Percentiles rank a stretch among this genome's conserved stretches.
These are phyloP conservation scores for Aspergillus ellipticus DNA, from an alignment of 495 filamentous ascomycete species.

Conservation along the genomic window DNA sequence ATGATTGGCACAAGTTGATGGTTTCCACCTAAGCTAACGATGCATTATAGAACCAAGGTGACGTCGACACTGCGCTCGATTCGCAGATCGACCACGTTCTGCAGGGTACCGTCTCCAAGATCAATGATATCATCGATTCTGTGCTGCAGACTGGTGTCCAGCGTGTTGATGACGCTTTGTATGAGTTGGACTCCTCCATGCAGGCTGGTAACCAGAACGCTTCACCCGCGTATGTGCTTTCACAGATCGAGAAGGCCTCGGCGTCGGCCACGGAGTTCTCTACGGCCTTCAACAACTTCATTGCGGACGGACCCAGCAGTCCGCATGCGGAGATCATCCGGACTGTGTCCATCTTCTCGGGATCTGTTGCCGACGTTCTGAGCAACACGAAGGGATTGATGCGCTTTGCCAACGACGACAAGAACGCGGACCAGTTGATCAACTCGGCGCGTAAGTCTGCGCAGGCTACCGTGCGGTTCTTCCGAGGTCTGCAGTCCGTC, in stretches of 20 bases:
- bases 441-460: conserved; percentile 81
- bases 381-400: conserved; percentile 95
- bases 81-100: conserved; percentile 86
- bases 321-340: conserved; percentile 89
- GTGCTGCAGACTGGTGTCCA: conserved; percentile 91
- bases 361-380: conserved; percentile 88
- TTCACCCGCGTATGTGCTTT: conserved; percentile 90
- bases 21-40: background rate
- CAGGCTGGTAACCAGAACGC: conserved; percentile 98
- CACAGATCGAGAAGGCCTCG: conserved; percentile 96
- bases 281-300: conserved; percentile 95
- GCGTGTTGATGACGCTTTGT: conserved; percentile 92
- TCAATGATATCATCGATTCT: conserved; percentile 97
- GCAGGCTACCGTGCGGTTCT: conserved; percentile 87
- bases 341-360: conserved; percentile 82
- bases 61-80: conserved; percentile 77
- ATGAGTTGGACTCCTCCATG: conserved; percentile 96
- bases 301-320: conserved; percentile 93
- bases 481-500: conserved; percentile 91
- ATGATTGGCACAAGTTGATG: conserved; percentile 13
- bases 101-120: conserved; percentile 79
- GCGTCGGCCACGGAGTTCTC: conserved; percentile 93
- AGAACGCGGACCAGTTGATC: conserved; percentile 80
- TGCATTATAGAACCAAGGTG: conserved; percentile 54
- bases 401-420: conserved; percentile 91